Percentiles rank a stretch among this genome's conserved stretches.
These are phyloP conservation scores for Dendrocalamus sinicus DNA, from an alignment of 176 grass and related monocot species.

Conservation along the genomic window DNA sequence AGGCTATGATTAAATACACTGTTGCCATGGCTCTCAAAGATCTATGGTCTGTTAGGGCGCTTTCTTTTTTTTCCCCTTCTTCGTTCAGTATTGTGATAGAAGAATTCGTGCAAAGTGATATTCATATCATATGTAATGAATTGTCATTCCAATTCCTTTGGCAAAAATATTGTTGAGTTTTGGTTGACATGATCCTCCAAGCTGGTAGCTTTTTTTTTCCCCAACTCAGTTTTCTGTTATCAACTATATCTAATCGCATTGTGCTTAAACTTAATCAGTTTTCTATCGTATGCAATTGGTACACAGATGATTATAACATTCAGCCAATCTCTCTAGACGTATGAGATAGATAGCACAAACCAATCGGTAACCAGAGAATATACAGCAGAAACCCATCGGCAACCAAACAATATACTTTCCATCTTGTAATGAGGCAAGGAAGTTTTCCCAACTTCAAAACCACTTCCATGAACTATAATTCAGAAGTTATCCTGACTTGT, in stretches of 20 bases:
- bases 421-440: not conserved
- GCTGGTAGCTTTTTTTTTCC: not conserved
- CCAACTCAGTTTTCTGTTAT: not conserved
- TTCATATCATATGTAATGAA: not conserved
- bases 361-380: not conserved
- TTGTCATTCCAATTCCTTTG: not conserved
- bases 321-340: not conserved
- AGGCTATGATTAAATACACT: not conserved
- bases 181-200: not conserved
- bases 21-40: not conserved
- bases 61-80: not conserved
- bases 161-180: not conserved
- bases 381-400: not conserved
- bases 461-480: not conserved
- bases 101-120: too few relatives aligned
- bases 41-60: not conserved
- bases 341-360: not conserved
- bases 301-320: not conserved
- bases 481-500: not conserved
- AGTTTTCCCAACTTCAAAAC: not conserved
- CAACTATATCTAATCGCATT: not conserved
- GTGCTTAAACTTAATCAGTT: not conserved
- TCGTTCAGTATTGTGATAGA: not conserved
- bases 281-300: not conserved
- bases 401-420: conserved; percentile 32